Base-by-base conservation (phyloP, 371 early-diverging fungal genomes). In the Rhizomucor miehei region DNA sequence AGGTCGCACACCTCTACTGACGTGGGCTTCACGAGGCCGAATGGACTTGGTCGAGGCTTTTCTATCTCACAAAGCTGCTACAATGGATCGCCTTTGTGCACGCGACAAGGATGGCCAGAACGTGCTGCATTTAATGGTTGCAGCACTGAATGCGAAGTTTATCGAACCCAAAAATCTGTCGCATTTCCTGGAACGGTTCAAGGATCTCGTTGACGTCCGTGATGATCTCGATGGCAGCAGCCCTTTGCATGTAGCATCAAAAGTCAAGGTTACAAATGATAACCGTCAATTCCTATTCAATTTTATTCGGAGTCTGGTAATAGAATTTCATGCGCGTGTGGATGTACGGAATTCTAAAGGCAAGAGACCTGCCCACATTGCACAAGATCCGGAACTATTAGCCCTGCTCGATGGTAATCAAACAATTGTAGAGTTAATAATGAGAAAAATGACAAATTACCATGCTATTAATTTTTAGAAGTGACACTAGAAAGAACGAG, bases 1-100 rank as follows among this genome's bases (percentile, higher is more conserved):
- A 5, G 71, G 75, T 6, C 56, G 65, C 37, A 73, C 71, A 1
- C 79, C 83, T 1, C 37, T 75, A 8, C 50, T 77, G 60, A 55
- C 61, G 1, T 83, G 83, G 81, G 66, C 74, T 6, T 34, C 63
- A 3, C 57, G 72, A 25, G 77, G 79, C 3, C 52, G 73, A 14
- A 41, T 68, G 1, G 59, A 70, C 12, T 54, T 71, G 13, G 64
- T 83, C 1, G 56, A 67, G 10, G n/a, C 62, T 4, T 41, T 77
- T 3, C 29, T 75, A 14, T 46, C 34, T 0, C 25, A 59, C 29
- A 29, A 29, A 8, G 29, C 29, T 29, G 29, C 29, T 41, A n/a
- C 36, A 3, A 25, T 23, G 6, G 16, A 51, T 39, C 17, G 38
- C 13, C 19, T 51, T 16, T 38, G 13, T 38, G 25, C 6, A 1